phyloP scores from a whole-genome alignment of 2,329 filamentous ascomycete species.

The Sporothrix schenckii region DNA sequence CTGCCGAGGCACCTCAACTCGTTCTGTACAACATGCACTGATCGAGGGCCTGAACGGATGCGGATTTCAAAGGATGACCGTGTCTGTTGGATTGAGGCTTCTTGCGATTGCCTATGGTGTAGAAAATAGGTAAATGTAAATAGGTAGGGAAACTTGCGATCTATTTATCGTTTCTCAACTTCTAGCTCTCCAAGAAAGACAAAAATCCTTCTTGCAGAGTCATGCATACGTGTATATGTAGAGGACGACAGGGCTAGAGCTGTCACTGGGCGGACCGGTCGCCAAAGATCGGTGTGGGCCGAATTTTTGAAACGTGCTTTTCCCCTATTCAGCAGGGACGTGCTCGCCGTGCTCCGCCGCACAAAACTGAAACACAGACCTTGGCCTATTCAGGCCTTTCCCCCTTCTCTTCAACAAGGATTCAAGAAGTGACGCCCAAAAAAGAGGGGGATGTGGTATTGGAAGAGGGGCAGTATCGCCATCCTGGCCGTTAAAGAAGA shows the following conservation, averaged over 20 bases:
- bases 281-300: constrained; percentile 24
- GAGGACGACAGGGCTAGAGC: background rate
- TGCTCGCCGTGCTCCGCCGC: constrained; percentile 6
- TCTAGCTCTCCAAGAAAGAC: background rate
- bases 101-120: background rate
- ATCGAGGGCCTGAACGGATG: background rate
- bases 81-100: background rate
- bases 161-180: background rate
- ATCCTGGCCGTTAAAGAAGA: constrained; percentile 19
- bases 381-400: constrained; percentile 11
- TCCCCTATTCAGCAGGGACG: constrained; percentile 22
- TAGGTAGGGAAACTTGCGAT: background rate
- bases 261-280: background rate
- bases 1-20: background rate
- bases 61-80: background rate
- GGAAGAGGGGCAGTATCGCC: constrained; percentile 21
- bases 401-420: constrained; percentile 17
- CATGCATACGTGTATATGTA: background rate
- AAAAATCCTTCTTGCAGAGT: no score
- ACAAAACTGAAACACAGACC: constrained; percentile 28
- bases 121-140: background rate
- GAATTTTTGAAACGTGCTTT: constrained; percentile 20
- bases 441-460: constrained; percentile 31
- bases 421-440: constrained; percentile 9
- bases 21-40: background rate